Base-by-base conservation (phyloP, 305 asterid species). In the Solanum hybrid region DNA sequence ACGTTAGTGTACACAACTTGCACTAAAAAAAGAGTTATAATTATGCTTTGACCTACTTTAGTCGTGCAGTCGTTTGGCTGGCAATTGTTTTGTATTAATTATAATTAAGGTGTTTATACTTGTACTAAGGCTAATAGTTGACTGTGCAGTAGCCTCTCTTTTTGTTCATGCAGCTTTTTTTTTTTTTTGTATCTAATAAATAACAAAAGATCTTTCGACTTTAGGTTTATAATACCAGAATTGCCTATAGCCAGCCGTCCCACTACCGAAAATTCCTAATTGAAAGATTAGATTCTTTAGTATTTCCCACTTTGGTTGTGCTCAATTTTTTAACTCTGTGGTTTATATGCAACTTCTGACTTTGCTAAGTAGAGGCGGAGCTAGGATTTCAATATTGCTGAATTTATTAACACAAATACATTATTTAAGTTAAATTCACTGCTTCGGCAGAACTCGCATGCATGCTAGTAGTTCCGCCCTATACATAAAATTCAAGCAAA, bases 291-390 rank as follows among this genome's bases (percentile, higher is more conserved):
- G 88, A 87, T 86, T 92, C 91, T 89, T 56, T 81, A 90, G 90
- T 90, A 72, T 91, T 88, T 56, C 56, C 92, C 93, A 92, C 92
- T 92, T 75, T 80, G 10, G 35, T 69, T 51, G 17, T 91, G 88
- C 42, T 92, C 88, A 88, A 11, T 51, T 73, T 24, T 79, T 79
- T 40, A 80, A 80, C 56, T 90, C 51, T 88, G 85, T 79, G 90
- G 89, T 36, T 89, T 75, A 37, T 86, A 71, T 89, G 89, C 88
- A 78, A 36, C 35, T 64, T 72, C 86, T 79, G 89, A 66, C 56
- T 24, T 51, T 73, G 78, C 31, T 78, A 38, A 37, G 60, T 27
- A 69, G 32, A 64, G 11, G 12, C 72, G 1, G 10, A 60, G 1
- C 11, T 64, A 22, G 26, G 3, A 64, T 22, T 60, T 64, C 6